Base-by-base conservation (phyloP, 805 yeast species). In the Myxozyma geophila region DNA sequence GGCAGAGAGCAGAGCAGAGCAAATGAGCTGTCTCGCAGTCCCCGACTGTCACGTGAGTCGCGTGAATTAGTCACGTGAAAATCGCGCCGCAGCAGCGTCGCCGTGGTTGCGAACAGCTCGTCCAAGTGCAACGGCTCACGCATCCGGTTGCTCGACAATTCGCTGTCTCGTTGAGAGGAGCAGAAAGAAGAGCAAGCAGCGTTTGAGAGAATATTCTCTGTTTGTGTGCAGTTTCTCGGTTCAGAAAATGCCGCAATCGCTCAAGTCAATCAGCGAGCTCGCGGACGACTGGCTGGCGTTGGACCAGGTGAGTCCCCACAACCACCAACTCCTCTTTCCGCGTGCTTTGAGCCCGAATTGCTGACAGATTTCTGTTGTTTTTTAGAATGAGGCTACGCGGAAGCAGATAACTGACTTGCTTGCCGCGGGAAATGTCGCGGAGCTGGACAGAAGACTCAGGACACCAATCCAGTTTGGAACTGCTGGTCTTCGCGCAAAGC, bases 381-480 rank as follows among this genome's bases (percentile, higher is more conserved):
- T 12, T 21, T 36, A 76, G 66, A 72, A 80, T 66, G 74, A 74
- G n/a, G 71, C 67, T 44, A 85, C 96, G 1, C 78, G 87, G 52
- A 65, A 78, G 4, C 89, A 90, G 72, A 85, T 90, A 44, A 64
- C 72, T 19, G 70, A 74, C 0, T 79, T 90, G 7, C 79, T 80
- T 13, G 71, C 72, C 0, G 63, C 67, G 0, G 68, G 75, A 1
- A 72, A 85, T 63, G 75, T 77, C 69, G 75, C 71, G 0, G 84
- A 78, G 58, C 78, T 91, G 44, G 83, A 82, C 51, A 72, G 73
- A 44, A 79, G 88, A 56, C 78, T 91, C 37, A 72, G 82, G 12
- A 50, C 69, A 72, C n/a, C 74, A 61, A 67, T 67, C n/a, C 78
- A 85, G 12, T 93, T 93, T 75, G 98, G 98, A 0, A 93, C 98